A percentile compares a stretch with the other conserved stretches of the same genome.
Evolutionary conservation across 2,329 filamentous ascomycete species (phyloP).

Genomic region (Calonectria multiphialidica): DNA sequence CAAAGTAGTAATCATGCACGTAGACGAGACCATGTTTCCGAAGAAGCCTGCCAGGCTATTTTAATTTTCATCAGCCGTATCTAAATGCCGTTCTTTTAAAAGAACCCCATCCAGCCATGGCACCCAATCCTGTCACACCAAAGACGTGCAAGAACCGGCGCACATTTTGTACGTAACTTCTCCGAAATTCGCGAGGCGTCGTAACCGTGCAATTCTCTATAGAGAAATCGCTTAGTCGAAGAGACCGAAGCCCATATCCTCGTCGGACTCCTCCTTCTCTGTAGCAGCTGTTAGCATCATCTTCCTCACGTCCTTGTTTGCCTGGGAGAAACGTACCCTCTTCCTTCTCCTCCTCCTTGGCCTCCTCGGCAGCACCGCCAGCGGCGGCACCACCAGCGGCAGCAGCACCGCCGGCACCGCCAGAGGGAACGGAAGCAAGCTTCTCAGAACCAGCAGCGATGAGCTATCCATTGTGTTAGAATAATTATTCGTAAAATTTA

Average conservation of each 20-base stretch:
- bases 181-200: slow-evolving; percentile 50
- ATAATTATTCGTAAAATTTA: neutral
- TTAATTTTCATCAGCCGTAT: slow-evolving; percentile 46
- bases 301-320: neutral
- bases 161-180: slow-evolving; percentile 48
- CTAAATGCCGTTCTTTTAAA: slow-evolving; percentile 43
- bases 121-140: slow-evolving; percentile 47
- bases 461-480: slow-evolving; percentile 69
- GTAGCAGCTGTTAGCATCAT: slow-evolving; percentile 18
- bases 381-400: slow-evolving; percentile 76
- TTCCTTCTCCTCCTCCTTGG: slow-evolving; percentile 87
- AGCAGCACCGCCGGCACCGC: slow-evolving; percentile 81
- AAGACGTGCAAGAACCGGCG: slow-evolving; percentile 47
- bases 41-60: slow-evolving; percentile 44
- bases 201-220: slow-evolving; percentile 44
- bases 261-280: slow-evolving; percentile 71
- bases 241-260: slow-evolving; percentile 83
- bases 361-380: slow-evolving; percentile 75
- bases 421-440: slow-evolving; percentile 97
- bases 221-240: slow-evolving; percentile 72
- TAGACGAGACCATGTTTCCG: neutral
- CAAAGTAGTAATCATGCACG: neutral
- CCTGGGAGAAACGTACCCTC: slow-evolving; percentile 47
- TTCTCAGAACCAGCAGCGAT: slow-evolving; percentile 91
- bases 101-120: slow-evolving; percentile 47